A percentile compares a stretch with the other conserved stretches of the same genome.
Conservation (phyloP, 140 eudicot genomes). For the Bidens hawaiensis region DNA sequence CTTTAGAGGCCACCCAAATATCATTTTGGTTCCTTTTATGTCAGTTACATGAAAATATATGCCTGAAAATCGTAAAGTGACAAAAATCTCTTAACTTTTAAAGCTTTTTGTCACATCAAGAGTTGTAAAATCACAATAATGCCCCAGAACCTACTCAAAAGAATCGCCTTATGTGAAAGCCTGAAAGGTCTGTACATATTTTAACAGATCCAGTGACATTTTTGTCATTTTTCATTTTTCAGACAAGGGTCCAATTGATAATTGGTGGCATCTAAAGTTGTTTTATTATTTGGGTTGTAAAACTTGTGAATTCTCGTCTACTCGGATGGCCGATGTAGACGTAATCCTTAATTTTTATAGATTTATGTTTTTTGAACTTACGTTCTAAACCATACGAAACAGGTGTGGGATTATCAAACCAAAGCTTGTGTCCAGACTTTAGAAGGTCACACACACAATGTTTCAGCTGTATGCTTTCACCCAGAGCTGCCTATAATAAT, state of each 20-base stretch:
- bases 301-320: background rate
- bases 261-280: background rate
- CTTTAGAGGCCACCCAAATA: background rate
- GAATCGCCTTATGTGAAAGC: too few species aligned
- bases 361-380: background rate
- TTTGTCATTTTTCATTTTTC: background rate
- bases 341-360: background rate
- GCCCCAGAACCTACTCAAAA: background rate
- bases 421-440: slow-evolving; percentile 73
- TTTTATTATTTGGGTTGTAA: background rate
- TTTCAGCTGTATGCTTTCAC: slow-evolving; percentile 74
- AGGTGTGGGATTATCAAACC: slow-evolving; percentile 91
- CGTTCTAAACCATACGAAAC: slow-evolving; percentile 23
- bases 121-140: background rate
- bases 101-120: background rate
- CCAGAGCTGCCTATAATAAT: slow-evolving; percentile 76
- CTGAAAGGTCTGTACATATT: too few species aligned
- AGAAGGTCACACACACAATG: slow-evolving; percentile 86
- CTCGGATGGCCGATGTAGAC: background rate
- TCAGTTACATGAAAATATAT: background rate
- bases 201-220: too few species aligned
- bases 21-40: background rate
- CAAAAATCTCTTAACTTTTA: background rate
- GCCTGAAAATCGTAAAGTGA: background rate
- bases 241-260: background rate